phyloP scores from a whole-genome alignment of 2,329 filamentous ascomycete genomes.

The Talaromyces sp. region DNA sequence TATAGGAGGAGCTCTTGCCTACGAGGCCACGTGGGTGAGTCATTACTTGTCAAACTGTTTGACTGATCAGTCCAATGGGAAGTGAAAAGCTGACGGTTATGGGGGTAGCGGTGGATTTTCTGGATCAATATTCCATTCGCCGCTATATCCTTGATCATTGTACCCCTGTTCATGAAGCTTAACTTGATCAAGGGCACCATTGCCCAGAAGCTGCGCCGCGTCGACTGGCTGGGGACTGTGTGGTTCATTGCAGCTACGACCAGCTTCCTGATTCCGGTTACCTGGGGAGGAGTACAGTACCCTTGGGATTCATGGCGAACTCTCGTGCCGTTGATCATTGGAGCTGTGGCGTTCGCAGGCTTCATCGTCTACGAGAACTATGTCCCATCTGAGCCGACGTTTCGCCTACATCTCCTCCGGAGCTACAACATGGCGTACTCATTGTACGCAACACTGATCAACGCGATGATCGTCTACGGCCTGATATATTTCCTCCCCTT shows the following conservation, averaged over 20 bases:
- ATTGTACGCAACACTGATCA: too few relatives aligned
- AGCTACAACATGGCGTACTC: too few relatives aligned
- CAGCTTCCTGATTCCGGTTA: not conserved
- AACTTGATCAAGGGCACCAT: conserved; percentile 50
- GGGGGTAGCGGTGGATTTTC: conserved; percentile 27
- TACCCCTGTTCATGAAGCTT: conserved; percentile 24
- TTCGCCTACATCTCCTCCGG: too few relatives aligned
- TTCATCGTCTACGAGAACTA: not conserved
- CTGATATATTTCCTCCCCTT: too few relatives aligned
- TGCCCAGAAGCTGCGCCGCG: conserved; percentile 8
- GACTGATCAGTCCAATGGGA: too few relatives aligned
- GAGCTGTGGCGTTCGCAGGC: not conserved
- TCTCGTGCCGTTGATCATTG: not conserved
- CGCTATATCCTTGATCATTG: conserved; percentile 19
- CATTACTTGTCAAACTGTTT: too few relatives aligned
- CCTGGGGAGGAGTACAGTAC: not conserved
- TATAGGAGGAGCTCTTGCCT: conserved; percentile 24
- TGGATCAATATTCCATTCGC: conserved; percentile 27
- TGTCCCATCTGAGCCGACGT: not conserved
- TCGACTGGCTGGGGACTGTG: not conserved
- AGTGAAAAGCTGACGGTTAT: too few relatives aligned
- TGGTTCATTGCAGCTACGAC: not conserved
- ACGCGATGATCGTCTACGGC: too few relatives aligned
- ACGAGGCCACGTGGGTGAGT: conserved; percentile 19
- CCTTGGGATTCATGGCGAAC: not conserved